Base-by-base conservation (phyloP, 2,329 filamentous ascomycete species). In the Fusarium verticillioides region DNA sequence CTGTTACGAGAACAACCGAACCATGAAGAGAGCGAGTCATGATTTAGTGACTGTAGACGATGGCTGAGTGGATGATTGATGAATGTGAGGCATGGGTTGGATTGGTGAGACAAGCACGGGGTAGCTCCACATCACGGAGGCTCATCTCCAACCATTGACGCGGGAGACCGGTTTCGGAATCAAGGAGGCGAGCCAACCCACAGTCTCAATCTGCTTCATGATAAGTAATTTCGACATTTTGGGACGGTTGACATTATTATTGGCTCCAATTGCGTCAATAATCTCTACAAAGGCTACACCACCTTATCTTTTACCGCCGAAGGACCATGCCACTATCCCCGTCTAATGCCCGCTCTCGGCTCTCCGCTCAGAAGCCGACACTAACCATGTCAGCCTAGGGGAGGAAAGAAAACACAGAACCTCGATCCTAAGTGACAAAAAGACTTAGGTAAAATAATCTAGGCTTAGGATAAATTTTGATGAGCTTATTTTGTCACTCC, bases 291-390 rank as follows among this genome's bases (percentile, higher is more conserved):
- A 26, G 15, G 34, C 34, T 16, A 36, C 8, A 36, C 32, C 32
- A 34, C 32, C 32, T 34, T 34, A 15, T 34, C 32, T 34, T 15
- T 36, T 36, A 9, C 15, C 12, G 12, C 12, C 12, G 32, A 32
- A 32, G 11, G 12, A 13, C 12, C 12, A 13, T 47, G 19, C 5
- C 5, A 2, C 6, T 52, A 66, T 65, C 12, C 19, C 63, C 61
- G 63, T 21, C 1, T 6, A 28, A 28, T 67, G 13, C 7, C 63
- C 65, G 43, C 9, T 43, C 37, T 49, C 60, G 70, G 46, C 30
- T 59, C 69, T 23, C 19, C 16, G 15, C 37, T n/a, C 19, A 18
- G 49, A 53, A 73, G 39, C 70, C 70, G 70, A 73, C n/a, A 43
- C 53, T 71, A 63, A 26, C 66, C 59, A 34, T 34, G 26, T 26